These are phyloP conservation scores for Selenicereus undatus DNA, from an alignment of 148 eudicot species.

Conservation along the genomic window DNA sequence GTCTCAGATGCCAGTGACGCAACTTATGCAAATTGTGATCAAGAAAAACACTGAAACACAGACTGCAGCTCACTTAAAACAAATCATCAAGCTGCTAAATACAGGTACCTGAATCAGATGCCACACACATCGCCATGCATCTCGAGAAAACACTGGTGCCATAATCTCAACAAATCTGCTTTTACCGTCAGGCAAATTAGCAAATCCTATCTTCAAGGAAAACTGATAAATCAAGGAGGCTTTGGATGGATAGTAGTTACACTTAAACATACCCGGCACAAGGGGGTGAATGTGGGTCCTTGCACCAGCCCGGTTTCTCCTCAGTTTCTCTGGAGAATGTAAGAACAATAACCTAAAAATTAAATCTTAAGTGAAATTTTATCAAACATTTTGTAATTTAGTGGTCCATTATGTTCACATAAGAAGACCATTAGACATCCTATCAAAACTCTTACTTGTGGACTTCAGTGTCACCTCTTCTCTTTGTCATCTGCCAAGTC, in stretches of 20 bases:
- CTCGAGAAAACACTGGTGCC: slow-evolving; percentile 95
- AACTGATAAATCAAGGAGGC: background rate
- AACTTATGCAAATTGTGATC: background rate
- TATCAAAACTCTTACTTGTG: slow-evolving; percentile 62
- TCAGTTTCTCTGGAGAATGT: slow-evolving; percentile 29
- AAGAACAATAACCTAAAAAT: background rate
- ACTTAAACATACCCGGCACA: slow-evolving; percentile 64
- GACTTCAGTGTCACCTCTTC: slow-evolving; percentile 53
- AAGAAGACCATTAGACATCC: background rate
- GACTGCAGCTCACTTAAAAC: background rate
- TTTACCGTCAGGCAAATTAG: slow-evolving; percentile 2
- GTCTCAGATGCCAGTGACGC: no score
- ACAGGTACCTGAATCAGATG: slow-evolving; percentile 73
- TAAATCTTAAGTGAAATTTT: background rate
- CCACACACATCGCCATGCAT: slow-evolving; percentile 96
- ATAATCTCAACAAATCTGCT: slow-evolving; percentile 88
- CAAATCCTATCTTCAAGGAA: background rate
- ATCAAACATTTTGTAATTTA: background rate
- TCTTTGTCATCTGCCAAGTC: slow-evolving; percentile 76
- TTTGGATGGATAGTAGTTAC: background rate
- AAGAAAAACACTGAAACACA: background rate
- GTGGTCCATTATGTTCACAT: background rate
- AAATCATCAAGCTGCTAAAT: background rate
- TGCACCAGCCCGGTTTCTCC: slow-evolving; percentile 75
- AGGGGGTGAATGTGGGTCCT: slow-evolving; percentile 65